phyloP scores from a whole-genome alignment of 78 protist genomes.

The Paulinella micropora region DNA sequence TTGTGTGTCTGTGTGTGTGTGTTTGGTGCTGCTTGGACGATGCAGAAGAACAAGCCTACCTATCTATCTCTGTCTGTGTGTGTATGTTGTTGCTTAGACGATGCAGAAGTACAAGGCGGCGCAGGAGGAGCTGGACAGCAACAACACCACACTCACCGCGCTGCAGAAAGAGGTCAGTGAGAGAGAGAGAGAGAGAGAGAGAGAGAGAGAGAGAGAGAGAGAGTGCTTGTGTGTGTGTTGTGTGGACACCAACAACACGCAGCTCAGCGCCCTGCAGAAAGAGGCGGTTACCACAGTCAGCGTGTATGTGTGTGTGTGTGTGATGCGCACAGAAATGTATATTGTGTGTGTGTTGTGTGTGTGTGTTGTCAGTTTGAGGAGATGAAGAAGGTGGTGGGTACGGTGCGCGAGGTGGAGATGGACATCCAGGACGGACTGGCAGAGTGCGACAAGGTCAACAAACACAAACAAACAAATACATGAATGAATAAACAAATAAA shows the following conservation, averaged over 20 bases:
- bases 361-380: too few species aligned
- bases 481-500: too few species aligned
- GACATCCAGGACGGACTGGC: slow-evolving; percentile 11
- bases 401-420: slow-evolving; percentile 16
- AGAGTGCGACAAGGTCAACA: background rate
- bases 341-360: too few species aligned
- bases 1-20: too few species aligned
- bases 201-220: slow-evolving; percentile 11
- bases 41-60: background rate
- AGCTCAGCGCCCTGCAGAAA: background rate
- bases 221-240: too few species aligned
- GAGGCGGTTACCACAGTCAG: background rate
- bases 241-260: too few species aligned
- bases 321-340: too few species aligned
- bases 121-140: background rate
- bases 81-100: background rate
- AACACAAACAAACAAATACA: too few species aligned
- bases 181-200: background rate
- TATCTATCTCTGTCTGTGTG: too few species aligned
- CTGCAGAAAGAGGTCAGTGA: slow-evolving; percentile 36
- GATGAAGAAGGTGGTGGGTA: background rate
- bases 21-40: background rate
- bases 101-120: background rate
- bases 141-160: background rate
- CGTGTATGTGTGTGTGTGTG: too few species aligned